Evolutionary conservation across 176 grass and related monocot genomes (phyloP).

Genomic region (Oropetium thomaeum): DNA sequence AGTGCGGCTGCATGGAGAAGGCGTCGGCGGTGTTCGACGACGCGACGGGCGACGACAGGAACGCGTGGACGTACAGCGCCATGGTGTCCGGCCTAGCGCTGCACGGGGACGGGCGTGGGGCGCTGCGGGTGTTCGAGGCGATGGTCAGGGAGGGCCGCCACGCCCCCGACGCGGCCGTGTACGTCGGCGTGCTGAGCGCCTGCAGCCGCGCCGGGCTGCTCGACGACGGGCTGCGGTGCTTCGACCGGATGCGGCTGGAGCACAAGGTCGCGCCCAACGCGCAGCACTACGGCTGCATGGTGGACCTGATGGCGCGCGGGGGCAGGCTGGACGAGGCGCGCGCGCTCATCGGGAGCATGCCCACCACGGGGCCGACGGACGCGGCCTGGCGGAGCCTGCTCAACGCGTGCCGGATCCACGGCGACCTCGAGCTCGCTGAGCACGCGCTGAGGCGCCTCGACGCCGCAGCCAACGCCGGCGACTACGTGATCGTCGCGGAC

Average conservation of each 20-base stretch:
- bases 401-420: conserved; percentile 68
- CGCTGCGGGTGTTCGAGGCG: conserved; percentile 54
- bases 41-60: conserved; percentile 33
- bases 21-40: conserved; percentile 46
- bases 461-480: conserved; percentile 46
- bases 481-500: conserved; percentile 70
- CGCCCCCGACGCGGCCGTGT: conserved; percentile 58
- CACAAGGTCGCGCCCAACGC: conserved; percentile 53
- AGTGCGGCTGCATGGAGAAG: conserved; percentile 55
- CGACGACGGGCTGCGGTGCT: conserved; percentile 68
- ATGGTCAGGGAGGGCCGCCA: conserved; percentile 52
- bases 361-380: conserved; percentile 47
- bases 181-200: conserved; percentile 66
- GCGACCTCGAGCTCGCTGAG: conserved; percentile 46
- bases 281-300: conserved; percentile 84
- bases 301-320: conserved; percentile 64
- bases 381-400: conserved; percentile 67
- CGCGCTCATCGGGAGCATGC: conserved; percentile 58
- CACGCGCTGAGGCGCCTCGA: conserved; percentile 31
- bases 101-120: conserved; percentile 53
- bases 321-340: conserved; percentile 56
- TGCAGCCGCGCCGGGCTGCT: conserved; percentile 69
- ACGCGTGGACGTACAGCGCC: conserved; percentile 56
- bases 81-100: conserved; percentile 63
- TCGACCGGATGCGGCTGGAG: conserved; percentile 73